Evolutionary conservation across 2,329 filamentous ascomycete species (phyloP).

Genomic region (Botryotinia globosa): DNA sequence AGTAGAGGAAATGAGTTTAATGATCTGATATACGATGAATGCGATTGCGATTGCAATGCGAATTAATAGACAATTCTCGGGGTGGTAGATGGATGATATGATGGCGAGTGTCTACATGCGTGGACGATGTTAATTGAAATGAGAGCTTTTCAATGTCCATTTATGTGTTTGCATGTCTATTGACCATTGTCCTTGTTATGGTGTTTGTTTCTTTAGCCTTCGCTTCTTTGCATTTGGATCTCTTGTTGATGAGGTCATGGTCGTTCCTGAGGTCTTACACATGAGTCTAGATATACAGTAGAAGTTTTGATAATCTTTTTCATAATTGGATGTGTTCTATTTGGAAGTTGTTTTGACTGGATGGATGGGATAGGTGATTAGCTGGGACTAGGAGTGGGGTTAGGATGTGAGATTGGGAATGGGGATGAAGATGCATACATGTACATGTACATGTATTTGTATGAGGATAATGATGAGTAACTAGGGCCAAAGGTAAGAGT

Average conservation of each 20-base stretch:
- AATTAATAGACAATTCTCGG: conserved; percentile 6
- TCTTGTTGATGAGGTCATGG: neutral
- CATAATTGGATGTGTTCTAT: neutral
- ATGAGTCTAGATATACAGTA: neutral
- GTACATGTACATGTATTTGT: neutral
- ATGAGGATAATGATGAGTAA: neutral
- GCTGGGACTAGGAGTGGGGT: neutral
- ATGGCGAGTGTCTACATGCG: neutral
- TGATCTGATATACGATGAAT: conserved; percentile 7
- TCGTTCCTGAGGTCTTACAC: neutral
- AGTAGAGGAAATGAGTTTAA: conserved; percentile 10
- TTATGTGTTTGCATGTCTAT: neutral
- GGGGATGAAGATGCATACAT: neutral
- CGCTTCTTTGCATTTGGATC: neutral
- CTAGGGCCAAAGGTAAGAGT: neutral
- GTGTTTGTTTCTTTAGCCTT: no score
- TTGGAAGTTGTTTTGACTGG: no score
- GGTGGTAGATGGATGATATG: neutral
- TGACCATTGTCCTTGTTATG: neutral
- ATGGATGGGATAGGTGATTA: neutral
- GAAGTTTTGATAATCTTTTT: neutral
- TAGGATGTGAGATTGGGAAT: neutral
- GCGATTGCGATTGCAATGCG: neutral
- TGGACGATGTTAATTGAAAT: neutral
- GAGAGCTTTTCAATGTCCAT: neutral